Conservation (phyloP, 1,284 basidiomycete species). For the Trichosporon coremiiforme region DNA sequence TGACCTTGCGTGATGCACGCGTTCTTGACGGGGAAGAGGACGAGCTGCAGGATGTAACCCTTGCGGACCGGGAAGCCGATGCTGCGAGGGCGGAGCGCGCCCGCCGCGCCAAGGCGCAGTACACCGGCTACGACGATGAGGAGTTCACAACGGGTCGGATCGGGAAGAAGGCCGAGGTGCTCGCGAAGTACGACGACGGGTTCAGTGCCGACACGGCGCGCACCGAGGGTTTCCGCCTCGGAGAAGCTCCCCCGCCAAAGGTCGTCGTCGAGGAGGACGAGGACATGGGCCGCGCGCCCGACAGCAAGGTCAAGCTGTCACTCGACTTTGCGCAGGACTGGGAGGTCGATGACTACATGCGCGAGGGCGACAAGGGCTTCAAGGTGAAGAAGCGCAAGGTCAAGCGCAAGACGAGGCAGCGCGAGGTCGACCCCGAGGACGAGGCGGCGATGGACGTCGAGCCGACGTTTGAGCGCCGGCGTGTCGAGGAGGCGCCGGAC, state of each 20-base stretch:
- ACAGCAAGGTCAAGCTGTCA: conserved; percentile 61
- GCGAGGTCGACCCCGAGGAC: conserved; percentile 64
- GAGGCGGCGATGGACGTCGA: conserved; percentile 60
- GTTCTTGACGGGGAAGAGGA: conserved; percentile 97
- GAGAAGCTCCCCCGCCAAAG: neutral
- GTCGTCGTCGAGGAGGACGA: conserved; percentile 33
- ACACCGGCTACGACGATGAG: conserved; percentile 96
- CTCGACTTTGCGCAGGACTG: conserved; percentile 88
- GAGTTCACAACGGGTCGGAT: conserved; percentile 73
- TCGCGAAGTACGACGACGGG: conserved; percentile 94
- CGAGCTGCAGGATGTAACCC: conserved; percentile 90
- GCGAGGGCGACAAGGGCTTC: conserved; percentile 91
- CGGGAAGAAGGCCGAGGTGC: conserved; percentile 77
- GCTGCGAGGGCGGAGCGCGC: conserved; percentile 70
- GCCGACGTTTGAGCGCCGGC: conserved; percentile 52
- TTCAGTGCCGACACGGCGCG: conserved; percentile 67
- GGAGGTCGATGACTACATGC: conserved; percentile 81
- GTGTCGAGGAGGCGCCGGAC: conserved; percentile 66
- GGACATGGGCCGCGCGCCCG: conserved; percentile 32
- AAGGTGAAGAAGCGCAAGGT: conserved; percentile 75
- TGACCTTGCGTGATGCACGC: conserved; percentile 92
- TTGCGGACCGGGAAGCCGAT: conserved; percentile 80
- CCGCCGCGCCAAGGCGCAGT: conserved; percentile 77
- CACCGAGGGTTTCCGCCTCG: conserved; percentile 34
- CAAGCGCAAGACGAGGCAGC: conserved; percentile 73